Conservation (phyloP, 257 asterid genomes). For the Petrea volubilis region DNA sequence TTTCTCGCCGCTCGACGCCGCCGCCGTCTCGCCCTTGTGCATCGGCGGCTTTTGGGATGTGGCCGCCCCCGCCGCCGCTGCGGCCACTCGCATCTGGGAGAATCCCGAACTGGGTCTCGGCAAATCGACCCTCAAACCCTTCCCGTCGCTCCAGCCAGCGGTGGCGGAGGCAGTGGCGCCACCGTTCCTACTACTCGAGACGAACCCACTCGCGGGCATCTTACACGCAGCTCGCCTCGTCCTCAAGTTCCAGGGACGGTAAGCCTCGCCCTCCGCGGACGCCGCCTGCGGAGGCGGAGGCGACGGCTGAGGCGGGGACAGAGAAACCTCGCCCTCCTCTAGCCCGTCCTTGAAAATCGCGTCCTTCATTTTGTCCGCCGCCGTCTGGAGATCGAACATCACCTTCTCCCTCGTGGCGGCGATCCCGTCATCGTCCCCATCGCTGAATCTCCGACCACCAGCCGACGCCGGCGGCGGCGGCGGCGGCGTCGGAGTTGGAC, state of each 20-base stretch:
- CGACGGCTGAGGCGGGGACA: slow-evolving; percentile 28
- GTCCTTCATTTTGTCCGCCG: slow-evolving; percentile 72
- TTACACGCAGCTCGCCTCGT: slow-evolving; percentile 70
- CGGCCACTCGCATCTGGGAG: slow-evolving; percentile 33
- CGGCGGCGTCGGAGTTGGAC: slow-evolving; percentile 30
- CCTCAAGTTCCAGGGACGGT: slow-evolving; percentile 79
- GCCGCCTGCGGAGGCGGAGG: slow-evolving; percentile 32
- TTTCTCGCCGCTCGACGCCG: slow-evolving; percentile 45
- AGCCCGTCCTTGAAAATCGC: slow-evolving; percentile 62
- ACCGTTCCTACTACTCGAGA: slow-evolving; percentile 15
- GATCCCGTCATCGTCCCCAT: slow-evolving; percentile 47
- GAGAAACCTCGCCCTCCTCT: slow-evolving; percentile 37
- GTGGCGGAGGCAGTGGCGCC: slow-evolving; percentile 7
- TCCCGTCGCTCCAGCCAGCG: slow-evolving; percentile 25
- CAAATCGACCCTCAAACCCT: slow-evolving; percentile 39
- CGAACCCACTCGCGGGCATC: slow-evolving; percentile 28
- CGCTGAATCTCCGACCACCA: slow-evolving; percentile 29
- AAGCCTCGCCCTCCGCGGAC: slow-evolving; percentile 23
- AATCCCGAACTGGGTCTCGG: slow-evolving; percentile 29
- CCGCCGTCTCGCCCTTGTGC: slow-evolving; percentile 35
- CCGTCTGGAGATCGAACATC: slow-evolving; percentile 84
- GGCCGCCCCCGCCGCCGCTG: slow-evolving; percentile 20
- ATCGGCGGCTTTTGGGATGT: slow-evolving; percentile 35
- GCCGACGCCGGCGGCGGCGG: slow-evolving; percentile 24
- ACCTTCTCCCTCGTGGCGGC: slow-evolving; percentile 71